Base-by-base conservation (phyloP, 306 rosid genomes). In the Quercus parvula region DNA sequence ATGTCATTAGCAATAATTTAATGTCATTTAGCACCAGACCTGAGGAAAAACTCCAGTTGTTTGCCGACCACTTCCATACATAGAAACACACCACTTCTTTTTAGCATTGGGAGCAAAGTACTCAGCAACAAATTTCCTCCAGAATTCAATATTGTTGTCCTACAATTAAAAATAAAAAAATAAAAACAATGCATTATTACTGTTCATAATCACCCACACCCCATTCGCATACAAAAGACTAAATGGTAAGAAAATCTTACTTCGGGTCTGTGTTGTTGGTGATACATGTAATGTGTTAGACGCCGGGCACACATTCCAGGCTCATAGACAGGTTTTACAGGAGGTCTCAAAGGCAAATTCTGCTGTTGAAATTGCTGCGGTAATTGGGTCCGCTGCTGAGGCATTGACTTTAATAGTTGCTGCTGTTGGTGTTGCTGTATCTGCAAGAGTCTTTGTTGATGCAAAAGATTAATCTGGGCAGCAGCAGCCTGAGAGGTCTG, bases 231-330 rank as follows among this genome's bases (percentile, higher is more conserved):
- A 68, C 77, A 49, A 82, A 81, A 71, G 11, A 71, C 69, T 14
- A 56, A 6, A 74, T 19, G 57, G 73, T 33, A 56, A 9, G 31
- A 17, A 57, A 70, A 68, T 77, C 94, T 80, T 85, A 94, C 99
- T 77, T 92, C 95, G 52, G 99, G 99, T 82, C 97, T 89, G 77
- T 92, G 97, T 78, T 92, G 97, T 74, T 94, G 99, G 87, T 87
- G 97, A 88, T 84, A 91, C 99, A 94, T 94, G 87, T 94, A 94
- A 84, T 87, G 90, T 33, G 99, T 94, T 83, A 94, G 83, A 80
- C 97, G 91, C 87, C 94, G 85, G 3, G 99, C 99, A 87, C 99
- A 94, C 97, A 88, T 91, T 78, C 99, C 99, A 61, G 99, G 97
- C 82, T 94, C 99, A 89, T 94, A 94, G 52, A 51, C 87, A 17